phyloP scores from a whole-genome alignment of 2,329 filamentous ascomycete species.

The Aureobasidium sp. region DNA sequence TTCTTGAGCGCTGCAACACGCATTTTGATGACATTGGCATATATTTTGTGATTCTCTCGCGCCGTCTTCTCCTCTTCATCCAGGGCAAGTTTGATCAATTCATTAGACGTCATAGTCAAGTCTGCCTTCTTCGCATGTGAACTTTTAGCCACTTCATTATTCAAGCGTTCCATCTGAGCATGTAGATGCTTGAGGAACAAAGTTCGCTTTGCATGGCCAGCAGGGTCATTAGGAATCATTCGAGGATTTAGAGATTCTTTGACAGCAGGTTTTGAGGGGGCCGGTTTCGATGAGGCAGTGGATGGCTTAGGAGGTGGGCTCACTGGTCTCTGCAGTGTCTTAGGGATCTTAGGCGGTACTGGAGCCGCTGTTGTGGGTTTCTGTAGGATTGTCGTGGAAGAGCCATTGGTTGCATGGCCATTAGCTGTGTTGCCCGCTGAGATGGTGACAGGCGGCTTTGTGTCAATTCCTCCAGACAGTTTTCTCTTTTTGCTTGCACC shows the following conservation, averaged over 20 bases:
- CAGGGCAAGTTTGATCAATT: slow-evolving; percentile 60
- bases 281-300: neutral
- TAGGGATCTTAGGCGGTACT: neutral
- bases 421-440: neutral
- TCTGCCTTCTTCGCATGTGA: slow-evolving; percentile 44
- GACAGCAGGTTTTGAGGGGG: neutral
- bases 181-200: slow-evolving; percentile 54
- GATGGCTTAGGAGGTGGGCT: slow-evolving; percentile 15
- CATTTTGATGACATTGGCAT: slow-evolving; percentile 77
- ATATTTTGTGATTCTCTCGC: slow-evolving; percentile 60
- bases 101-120: slow-evolving; percentile 56
- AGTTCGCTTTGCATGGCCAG: slow-evolving; percentile 28
- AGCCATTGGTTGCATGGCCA: neutral
- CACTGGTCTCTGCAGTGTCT: slow-evolving; percentile 16
- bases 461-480: slow-evolving; percentile 17
- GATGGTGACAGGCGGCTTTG: neutral
- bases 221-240: slow-evolving; percentile 48
- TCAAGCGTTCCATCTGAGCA: slow-evolving; percentile 58
- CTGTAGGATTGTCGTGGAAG: neutral
- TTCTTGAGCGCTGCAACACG: slow-evolving; percentile 68
- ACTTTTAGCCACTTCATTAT: slow-evolving; percentile 52
- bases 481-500: slow-evolving; percentile 27
- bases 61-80: slow-evolving; percentile 76
- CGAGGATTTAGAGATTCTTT: slow-evolving; percentile 55
- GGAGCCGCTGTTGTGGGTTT: slow-evolving; percentile 21